These are phyloP conservation scores for Aquilaria sinensis DNA, from an alignment of 345 rosid genomes.

Conservation along the genomic window DNA sequence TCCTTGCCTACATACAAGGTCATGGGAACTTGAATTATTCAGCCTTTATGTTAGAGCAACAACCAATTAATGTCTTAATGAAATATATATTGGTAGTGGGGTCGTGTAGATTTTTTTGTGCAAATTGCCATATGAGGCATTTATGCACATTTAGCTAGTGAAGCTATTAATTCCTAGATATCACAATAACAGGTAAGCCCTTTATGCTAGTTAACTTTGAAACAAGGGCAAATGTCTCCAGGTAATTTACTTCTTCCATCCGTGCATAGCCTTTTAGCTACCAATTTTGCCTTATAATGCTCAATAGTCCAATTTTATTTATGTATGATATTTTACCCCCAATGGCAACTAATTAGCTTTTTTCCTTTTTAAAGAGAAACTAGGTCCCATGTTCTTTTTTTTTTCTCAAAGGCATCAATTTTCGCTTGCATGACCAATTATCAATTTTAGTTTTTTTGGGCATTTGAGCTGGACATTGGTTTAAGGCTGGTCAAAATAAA, in stretches of 20 bases:
- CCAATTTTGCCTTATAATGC: not conserved
- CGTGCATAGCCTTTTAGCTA: not conserved
- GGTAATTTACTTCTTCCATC: no score
- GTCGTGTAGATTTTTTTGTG: no score
- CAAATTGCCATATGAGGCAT: no score
- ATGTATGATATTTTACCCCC: no score
- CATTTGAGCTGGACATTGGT: not conserved
- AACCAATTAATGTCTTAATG: not conserved
- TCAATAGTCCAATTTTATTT: no score
- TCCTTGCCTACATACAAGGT: constrained; percentile 2
- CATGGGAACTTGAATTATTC: not conserved
- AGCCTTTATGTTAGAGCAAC: constrained; percentile 4
- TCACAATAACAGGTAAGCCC: not conserved
- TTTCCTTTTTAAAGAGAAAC: not conserved
- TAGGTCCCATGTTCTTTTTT: not conserved
- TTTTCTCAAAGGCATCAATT: not conserved
- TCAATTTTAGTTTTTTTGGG: not conserved
- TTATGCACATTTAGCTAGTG: not conserved
- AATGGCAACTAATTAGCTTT: no score
- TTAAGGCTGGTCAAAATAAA: no score
- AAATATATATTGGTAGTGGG: not conserved
- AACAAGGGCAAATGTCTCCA: not conserved
- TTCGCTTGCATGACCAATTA: not conserved
- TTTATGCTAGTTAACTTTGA: not conserved
- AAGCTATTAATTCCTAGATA: not conserved